A percentile compares a stretch with the other conserved stretches of the same genome.
These are phyloP conservation scores for Davidsoniella eucalypti DNA, from an alignment of 2,329 filamentous ascomycete species.

Conservation along the genomic window DNA sequence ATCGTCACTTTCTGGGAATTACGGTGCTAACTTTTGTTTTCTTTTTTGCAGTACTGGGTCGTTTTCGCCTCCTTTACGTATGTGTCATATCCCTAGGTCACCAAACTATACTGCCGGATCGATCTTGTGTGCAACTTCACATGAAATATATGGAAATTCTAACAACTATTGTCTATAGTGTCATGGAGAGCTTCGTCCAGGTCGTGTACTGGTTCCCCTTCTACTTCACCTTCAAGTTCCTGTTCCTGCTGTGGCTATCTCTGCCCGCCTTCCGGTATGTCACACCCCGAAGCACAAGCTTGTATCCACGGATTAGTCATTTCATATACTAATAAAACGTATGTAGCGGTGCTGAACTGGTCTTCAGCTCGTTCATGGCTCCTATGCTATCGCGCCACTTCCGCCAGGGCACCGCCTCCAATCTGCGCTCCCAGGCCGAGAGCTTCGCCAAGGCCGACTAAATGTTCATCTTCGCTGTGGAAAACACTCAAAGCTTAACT, in stretches of 20 bases:
- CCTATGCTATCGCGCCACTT: slow-evolving; percentile 92
- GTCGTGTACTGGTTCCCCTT: slow-evolving; percentile 94
- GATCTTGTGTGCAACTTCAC: slow-evolving; percentile 10
- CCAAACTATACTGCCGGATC: not conserved
- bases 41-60: slow-evolving; percentile 56
- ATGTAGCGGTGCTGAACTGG: slow-evolving; percentile 72
- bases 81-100: slow-evolving; percentile 17
- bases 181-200: slow-evolving; percentile 66
- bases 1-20: not conserved
- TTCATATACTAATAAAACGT: slow-evolving; percentile 10
- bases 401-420: slow-evolving; percentile 54
- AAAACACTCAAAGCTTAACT: not conserved
- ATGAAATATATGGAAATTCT: slow-evolving; percentile 14
- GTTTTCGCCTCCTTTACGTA: slow-evolving; percentile 66
- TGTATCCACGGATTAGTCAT: not conserved
- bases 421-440: slow-evolving; percentile 70
- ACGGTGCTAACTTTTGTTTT: not conserved
- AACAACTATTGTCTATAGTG: slow-evolving; percentile 24
- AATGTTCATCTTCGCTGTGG: slow-evolving; percentile 15
- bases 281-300: slow-evolving; percentile 14
- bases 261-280: slow-evolving; percentile 84
- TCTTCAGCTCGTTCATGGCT: slow-evolving; percentile 92
- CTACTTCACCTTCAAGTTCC: slow-evolving; percentile 99
- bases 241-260: slow-evolving; percentile 93
- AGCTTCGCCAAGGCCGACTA: slow-evolving; percentile 55